Percentiles rank a stretch among this genome's conserved stretches.
These are phyloP conservation scores for Parasitella parasitica DNA, from an alignment of 371 early-diverging fungal genomes.

Conservation along the genomic window DNA sequence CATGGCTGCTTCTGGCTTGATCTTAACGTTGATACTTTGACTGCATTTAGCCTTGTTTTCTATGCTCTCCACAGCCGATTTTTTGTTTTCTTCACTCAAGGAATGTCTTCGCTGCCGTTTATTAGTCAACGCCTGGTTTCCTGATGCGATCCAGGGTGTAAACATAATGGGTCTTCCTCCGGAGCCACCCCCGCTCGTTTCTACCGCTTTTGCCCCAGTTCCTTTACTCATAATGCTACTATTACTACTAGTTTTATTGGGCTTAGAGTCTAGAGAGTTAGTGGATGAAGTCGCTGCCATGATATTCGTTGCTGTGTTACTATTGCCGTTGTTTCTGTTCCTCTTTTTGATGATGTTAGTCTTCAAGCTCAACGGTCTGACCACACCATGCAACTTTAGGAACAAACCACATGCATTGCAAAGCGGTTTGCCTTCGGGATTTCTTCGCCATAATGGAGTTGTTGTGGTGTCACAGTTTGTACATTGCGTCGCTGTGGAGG, in stretches of 20 bases:
- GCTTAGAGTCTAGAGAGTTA: neutral
- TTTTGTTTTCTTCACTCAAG: slow-evolving; percentile 2
- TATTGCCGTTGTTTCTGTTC: slow-evolving; percentile 12
- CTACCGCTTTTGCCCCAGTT: neutral
- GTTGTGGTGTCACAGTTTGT: slow-evolving; percentile 28
- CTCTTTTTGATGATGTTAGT: slow-evolving; percentile 32
- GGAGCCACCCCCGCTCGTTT: slow-evolving; percentile 3
- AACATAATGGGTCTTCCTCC: slow-evolving; percentile 12
- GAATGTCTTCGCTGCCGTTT: slow-evolving; percentile 15
- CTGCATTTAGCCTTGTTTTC: neutral
- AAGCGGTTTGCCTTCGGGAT: slow-evolving; percentile 29
- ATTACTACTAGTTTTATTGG: neutral
- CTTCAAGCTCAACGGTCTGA: slow-evolving; percentile 30
- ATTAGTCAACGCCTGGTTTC: slow-evolving; percentile 2
- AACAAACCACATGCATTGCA: slow-evolving; percentile 36
- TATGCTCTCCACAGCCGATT: neutral
- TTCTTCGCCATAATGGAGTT: slow-evolving; percentile 34
- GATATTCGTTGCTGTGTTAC: neutral
- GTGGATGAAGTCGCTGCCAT: neutral
- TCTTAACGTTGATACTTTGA: neutral
- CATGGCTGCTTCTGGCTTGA: slow-evolving; percentile 7
- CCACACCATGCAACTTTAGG: slow-evolving; percentile 28
- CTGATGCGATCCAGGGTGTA: no score
- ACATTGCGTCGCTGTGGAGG: slow-evolving; percentile 15
- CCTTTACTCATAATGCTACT: slow-evolving; percentile 2